Conservation (phyloP, 768 basidiomycete species). For the Pisolithus sp. region DNA sequence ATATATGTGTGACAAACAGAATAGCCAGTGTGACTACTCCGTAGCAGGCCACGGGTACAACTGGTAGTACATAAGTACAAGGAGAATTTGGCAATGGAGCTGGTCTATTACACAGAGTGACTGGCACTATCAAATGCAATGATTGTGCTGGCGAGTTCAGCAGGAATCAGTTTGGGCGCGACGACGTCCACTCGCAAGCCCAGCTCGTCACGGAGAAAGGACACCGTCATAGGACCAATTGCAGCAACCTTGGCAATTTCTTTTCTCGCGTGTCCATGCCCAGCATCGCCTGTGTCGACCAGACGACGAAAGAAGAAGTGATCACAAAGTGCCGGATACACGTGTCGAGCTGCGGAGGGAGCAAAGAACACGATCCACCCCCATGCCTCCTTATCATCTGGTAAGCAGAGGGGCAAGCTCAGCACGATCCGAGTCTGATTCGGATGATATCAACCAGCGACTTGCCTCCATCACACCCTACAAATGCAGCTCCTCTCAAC, state of each 20-base stretch:
- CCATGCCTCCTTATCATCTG: constrained; percentile 26
- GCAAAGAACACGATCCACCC: constrained; percentile 72
- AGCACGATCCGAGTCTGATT: too few relatives aligned
- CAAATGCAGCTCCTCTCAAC: constrained; percentile 16
- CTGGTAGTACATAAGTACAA: too few relatives aligned
- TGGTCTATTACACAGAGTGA: too few relatives aligned
- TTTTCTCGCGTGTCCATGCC: background rate
- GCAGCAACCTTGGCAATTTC: constrained; percentile 40
- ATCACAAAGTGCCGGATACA: constrained; percentile 41
- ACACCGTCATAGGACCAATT: constrained; percentile 63
- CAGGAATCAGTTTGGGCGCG: constrained; percentile 50
- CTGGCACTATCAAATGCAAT: constrained; percentile 11
- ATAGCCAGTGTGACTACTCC: too few relatives aligned
- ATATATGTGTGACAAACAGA: too few relatives aligned
- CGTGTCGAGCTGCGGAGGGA: constrained; percentile 61
- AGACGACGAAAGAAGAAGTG: constrained; percentile 36
- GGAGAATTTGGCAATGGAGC: too few relatives aligned
- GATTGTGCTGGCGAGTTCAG: constrained; percentile 36
- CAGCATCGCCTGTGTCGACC: background rate
- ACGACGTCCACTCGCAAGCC: constrained; percentile 47
- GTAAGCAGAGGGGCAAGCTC: too few relatives aligned
- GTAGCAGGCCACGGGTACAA: too few relatives aligned
- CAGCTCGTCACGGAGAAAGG: constrained; percentile 42
- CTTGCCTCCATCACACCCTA: constrained; percentile 8
- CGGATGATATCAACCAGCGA: too few relatives aligned